These are phyloP conservation scores for Penicillium vulpinum DNA, from an alignment of 2,329 filamentous ascomycete genomes.

Conservation along the genomic window DNA sequence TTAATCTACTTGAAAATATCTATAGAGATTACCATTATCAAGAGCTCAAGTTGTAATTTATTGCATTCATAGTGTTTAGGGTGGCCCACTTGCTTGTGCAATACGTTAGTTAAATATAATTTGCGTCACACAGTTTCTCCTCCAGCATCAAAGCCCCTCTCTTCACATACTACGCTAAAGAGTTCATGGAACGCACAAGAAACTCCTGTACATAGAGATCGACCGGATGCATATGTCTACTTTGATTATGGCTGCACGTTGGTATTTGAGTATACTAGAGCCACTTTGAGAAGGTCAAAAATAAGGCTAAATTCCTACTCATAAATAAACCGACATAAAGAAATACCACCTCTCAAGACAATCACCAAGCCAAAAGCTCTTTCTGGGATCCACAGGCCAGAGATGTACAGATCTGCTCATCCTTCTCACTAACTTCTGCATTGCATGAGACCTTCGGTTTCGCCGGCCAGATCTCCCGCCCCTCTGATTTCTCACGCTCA, in stretches of 20 bases:
- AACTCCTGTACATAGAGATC: background rate
- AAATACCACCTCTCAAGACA: no score
- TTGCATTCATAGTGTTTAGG: no score
- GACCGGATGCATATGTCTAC: background rate
- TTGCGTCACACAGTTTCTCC: no score
- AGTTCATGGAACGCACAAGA: background rate
- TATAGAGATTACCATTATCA: no score
- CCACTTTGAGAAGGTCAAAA: background rate
- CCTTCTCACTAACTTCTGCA: conserved; percentile 22
- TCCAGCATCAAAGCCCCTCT: no score
- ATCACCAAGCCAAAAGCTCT: conserved; percentile 28
- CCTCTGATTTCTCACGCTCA: conserved; percentile 47
- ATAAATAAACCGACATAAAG: background rate
- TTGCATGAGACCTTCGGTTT: conserved; percentile 31
- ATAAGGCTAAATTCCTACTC: background rate
- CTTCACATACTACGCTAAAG: no score
- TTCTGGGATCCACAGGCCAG: conserved; percentile 26
- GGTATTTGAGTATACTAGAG: background rate
- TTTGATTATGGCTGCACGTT: background rate
- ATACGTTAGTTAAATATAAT: no score
- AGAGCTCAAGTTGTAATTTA: no score
- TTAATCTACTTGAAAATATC: no score
- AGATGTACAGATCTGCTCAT: conserved; percentile 26
- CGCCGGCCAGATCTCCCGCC: conserved; percentile 55
- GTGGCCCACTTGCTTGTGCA: no score